phyloP scores from a whole-genome alignment of 495 filamentous ascomycete species.

The Tuber indicum region DNA sequence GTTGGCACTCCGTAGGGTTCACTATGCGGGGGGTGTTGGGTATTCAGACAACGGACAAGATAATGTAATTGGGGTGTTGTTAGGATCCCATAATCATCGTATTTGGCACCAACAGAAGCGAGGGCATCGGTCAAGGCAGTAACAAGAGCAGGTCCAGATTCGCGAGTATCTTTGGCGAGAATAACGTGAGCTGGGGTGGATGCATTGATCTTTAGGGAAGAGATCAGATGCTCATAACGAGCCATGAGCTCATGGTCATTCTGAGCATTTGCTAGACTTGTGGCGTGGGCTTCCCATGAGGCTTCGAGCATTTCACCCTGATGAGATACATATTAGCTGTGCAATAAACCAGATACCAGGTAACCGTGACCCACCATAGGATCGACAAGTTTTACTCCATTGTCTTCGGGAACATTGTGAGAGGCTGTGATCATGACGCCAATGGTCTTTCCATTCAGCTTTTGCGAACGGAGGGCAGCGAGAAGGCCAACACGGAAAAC shows the following conservation, averaged over 20 bases:
- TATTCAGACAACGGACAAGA: slow-evolving; percentile 89
- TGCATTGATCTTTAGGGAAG: slow-evolving; percentile 66
- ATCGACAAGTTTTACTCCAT: slow-evolving; percentile 97
- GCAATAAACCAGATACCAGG: neutral
- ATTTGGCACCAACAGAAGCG: slow-evolving; percentile 63
- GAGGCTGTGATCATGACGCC: slow-evolving; percentile 98
- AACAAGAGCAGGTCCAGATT: slow-evolving; percentile 78
- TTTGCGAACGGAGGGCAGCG: slow-evolving; percentile 82
- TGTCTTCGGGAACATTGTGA: slow-evolving; percentile 94
- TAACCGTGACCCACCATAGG: slow-evolving; percentile 60
- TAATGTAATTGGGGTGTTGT: slow-evolving; percentile 97
- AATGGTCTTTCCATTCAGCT: slow-evolving; percentile 79
- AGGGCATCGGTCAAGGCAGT: slow-evolving; percentile 69
- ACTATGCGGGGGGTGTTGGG: slow-evolving; percentile 66
- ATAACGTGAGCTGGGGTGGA: slow-evolving; percentile 68
- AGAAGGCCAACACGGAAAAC: slow-evolving; percentile 85
- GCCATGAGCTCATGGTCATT: slow-evolving; percentile 65
- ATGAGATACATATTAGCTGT: slow-evolving; percentile 12
- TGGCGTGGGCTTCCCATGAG: slow-evolving; percentile 85
- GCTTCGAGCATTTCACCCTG: slow-evolving; percentile 93
- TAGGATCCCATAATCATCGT: slow-evolving; percentile 73
- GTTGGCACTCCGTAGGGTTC: slow-evolving; percentile 70
- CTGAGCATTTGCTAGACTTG: slow-evolving; percentile 74
- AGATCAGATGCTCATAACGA: slow-evolving; percentile 64
- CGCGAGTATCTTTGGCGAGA: slow-evolving; percentile 85